Percentiles rank a stretch among this genome's conserved stretches.
Conservation (phyloP, 2,329 filamentous ascomycete genomes). For the Fusarium pilosicola region DNA sequence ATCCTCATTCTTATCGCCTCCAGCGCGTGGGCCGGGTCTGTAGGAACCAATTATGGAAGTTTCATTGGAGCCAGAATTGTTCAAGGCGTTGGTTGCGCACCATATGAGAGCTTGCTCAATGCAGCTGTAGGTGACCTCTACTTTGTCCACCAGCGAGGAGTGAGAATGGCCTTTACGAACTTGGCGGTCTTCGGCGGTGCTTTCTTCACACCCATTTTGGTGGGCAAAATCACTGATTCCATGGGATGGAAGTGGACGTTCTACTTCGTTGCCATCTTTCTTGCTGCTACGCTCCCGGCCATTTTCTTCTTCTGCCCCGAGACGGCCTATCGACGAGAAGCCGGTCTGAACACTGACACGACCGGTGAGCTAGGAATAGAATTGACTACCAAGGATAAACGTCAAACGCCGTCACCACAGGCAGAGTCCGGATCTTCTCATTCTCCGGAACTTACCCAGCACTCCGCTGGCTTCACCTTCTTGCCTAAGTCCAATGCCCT, state of each 20-base stretch:
- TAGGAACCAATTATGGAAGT: constrained; percentile 73
- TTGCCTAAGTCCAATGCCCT: constrained; percentile 48
- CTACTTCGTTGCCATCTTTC: constrained; percentile 87
- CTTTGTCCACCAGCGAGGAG: constrained; percentile 84
- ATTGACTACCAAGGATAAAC: constrained; percentile 22
- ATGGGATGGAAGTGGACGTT: constrained; percentile 91
- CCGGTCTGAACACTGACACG: constrained; percentile 76
- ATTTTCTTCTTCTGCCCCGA: constrained; percentile 86
- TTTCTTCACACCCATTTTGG: constrained; percentile 84
- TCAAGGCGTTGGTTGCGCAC: constrained; percentile 86
- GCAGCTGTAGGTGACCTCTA: constrained; percentile 90
- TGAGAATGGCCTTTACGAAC: constrained; percentile 84
- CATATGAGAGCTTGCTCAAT: constrained; percentile 91
- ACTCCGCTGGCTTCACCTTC: constrained; percentile 42
- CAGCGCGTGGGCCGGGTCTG: constrained; percentile 81
- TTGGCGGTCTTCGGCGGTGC: constrained; percentile 66
- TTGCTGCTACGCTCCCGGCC: constrained; percentile 73
- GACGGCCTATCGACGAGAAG: constrained; percentile 78
- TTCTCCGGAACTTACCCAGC: neutral
- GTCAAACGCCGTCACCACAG: constrained; percentile 9
- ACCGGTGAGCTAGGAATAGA: constrained; percentile 47
- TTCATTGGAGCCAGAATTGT: constrained; percentile 82
- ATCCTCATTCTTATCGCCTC: constrained; percentile 77
- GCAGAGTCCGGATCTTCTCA: constrained; percentile 1
- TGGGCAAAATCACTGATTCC: constrained; percentile 81